Conservation (phyloP, 202 grass and related monocot genomes). For the Bolboschoenoplectus hybrid region DNA sequence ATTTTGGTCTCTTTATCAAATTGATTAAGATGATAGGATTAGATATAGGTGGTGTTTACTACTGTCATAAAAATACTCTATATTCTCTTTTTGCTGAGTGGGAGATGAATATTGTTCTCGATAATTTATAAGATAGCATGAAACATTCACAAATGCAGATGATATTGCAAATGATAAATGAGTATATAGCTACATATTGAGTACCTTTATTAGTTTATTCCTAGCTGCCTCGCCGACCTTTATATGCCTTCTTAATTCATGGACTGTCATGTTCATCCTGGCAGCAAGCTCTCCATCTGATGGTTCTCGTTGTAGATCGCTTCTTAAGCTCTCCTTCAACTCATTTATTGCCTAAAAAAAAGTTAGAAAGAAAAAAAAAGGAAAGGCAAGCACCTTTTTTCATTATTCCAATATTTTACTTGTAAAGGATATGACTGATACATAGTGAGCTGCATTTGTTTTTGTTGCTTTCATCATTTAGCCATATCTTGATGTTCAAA, state of each 20-base stretch:
- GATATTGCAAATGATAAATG: slow-evolving; percentile 3
- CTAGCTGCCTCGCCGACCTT: slow-evolving; percentile 67
- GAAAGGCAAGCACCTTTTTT: not conserved
- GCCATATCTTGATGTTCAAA: slow-evolving; percentile 14
- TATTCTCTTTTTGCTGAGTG: not conserved
- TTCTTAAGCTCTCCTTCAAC: slow-evolving; percentile 59
- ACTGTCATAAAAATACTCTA: not conserved
- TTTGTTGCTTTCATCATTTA: not conserved
- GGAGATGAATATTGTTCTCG: not conserved
- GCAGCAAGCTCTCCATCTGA: slow-evolving; percentile 61
- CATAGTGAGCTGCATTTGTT: slow-evolving; percentile 4
- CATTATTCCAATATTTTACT: not conserved
- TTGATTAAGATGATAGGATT: not conserved
- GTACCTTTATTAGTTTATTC: slow-evolving; percentile 95
- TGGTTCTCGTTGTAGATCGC: slow-evolving; percentile 60
- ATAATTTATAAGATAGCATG: not conserved
- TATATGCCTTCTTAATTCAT: slow-evolving; percentile 56
- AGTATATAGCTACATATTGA: not conserved
- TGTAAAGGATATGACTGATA: not conserved
- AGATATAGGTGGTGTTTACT: not conserved
- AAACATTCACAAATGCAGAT: not conserved
- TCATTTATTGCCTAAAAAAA: slow-evolving; percentile 56
- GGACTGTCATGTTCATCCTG: slow-evolving; percentile 57
- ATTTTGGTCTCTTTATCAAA: not conserved
- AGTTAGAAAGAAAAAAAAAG: not conserved